phyloP scores from a whole-genome alignment of 257 asterid species.

The Nicotiana otophora region DNA sequence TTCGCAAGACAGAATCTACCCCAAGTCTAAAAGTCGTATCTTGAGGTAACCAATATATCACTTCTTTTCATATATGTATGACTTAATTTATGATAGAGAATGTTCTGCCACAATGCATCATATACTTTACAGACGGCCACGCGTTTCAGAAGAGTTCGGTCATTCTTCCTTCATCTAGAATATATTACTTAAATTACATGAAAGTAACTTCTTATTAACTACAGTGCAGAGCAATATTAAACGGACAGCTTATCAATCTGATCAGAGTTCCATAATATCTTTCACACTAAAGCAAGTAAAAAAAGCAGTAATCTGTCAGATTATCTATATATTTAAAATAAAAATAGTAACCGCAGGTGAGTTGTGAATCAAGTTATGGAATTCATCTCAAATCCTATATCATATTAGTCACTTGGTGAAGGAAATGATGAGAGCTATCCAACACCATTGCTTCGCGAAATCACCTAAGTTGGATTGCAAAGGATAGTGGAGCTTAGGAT shows the following conservation, averaged over 20 bases:
- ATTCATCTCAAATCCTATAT: background rate
- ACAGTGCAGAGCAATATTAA: background rate
- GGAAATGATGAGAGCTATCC: background rate
- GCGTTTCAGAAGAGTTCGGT: background rate
- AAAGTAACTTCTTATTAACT: background rate
- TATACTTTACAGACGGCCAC: background rate
- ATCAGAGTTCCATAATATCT: background rate
- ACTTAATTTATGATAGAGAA: background rate
- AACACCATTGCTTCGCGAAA: background rate
- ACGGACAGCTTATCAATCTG: background rate
- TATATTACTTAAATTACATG: constrained; percentile 1
- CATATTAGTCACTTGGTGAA: background rate
- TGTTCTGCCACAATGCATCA: background rate
- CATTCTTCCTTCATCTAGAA: background rate
- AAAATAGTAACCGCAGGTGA: background rate
- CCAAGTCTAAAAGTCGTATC: background rate
- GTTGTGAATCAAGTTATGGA: background rate
- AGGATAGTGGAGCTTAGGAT: background rate
- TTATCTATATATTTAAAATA: background rate
- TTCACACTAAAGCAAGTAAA: background rate
- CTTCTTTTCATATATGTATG: background rate
- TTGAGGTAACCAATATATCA: background rate
- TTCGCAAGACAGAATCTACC: background rate
- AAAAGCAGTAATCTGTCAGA: background rate
- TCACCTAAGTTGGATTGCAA: background rate